phyloP scores from a whole-genome alignment of 2,329 filamentous ascomycete species.

The Claviceps sp. region DNA sequence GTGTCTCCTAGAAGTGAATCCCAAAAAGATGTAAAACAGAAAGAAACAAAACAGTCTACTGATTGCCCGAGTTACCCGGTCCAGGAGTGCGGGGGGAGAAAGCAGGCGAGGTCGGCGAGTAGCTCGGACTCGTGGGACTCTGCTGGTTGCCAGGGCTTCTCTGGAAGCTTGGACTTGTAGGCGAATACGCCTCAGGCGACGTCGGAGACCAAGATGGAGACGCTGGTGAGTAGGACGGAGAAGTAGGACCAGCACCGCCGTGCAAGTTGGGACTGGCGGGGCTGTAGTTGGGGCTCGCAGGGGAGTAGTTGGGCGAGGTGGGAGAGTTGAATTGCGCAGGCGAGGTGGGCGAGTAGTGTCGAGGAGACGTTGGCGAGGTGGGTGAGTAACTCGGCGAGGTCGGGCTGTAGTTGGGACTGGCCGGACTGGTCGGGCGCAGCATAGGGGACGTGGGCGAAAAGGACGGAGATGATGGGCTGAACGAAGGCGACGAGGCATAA shows the following conservation, averaged over 20 bases:
- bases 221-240: constrained; percentile 53
- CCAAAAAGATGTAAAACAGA: not conserved
- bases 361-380: constrained; percentile 42
- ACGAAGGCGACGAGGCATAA: constrained; percentile 46
- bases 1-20: too few species aligned
- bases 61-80: constrained; percentile 28
- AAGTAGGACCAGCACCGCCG: constrained; percentile 28
- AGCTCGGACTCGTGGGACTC: constrained; percentile 56
- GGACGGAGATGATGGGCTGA: constrained; percentile 49
- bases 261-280: constrained; percentile 49
- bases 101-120: constrained; percentile 49
- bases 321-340: constrained; percentile 61
- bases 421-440: constrained; percentile 39
- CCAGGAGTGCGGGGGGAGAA: constrained; percentile 34
- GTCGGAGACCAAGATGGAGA: constrained; percentile 71
- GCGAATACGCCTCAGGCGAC: constrained; percentile 50
- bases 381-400: constrained; percentile 54
- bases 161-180: constrained; percentile 48
- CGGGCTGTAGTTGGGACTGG: constrained; percentile 50
- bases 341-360: constrained; percentile 56
- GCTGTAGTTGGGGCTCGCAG: constrained; percentile 58
- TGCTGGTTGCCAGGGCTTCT: constrained; percentile 38
- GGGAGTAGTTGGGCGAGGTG: constrained; percentile 60
- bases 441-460: constrained; percentile 51
- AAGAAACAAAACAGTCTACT: constrained; percentile 21